Base-by-base conservation (phyloP, 202 grass and related monocot genomes). In the Zoysia matrella region DNA sequence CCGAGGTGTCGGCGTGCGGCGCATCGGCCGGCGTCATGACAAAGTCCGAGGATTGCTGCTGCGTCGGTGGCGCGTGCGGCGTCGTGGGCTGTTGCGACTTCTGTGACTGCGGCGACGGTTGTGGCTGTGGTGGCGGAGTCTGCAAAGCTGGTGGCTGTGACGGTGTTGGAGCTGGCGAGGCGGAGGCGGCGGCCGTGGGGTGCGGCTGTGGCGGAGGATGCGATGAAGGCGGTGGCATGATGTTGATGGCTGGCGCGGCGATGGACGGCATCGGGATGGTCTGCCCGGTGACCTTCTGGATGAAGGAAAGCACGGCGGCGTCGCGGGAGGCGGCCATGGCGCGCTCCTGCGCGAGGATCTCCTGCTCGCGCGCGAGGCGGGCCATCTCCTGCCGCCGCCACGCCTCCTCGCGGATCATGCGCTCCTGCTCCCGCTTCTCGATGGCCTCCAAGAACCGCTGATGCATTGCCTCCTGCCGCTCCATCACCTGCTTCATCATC, bases 391-490 rank as follows among this genome's bases (percentile, higher is more conserved):
- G 92, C 15, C 87, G 66, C 63, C 92, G 82, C 96, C 96, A 98
- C 2, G 96, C 90, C 74, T 98, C 96, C 74, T 95, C 96, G 50
- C 92, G 89, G 53, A 92, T 89, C 89, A 92, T 93, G 66, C 96
- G 80, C 18, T 98, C 96, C 64, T 95, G 92, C 57, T 98, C 96
- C 13, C 96, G 77, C 44, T 87, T 67, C 74, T 98, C 92, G 4
- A 98, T 87, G 36, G 91, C 85, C 74, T 94, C 92, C 0, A 98
- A 74, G 53, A 98, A 92, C 2, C 85, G 79, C 43, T 85, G 85
- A 78, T 98, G 96, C 92, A 93, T 98, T 50, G 84, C 80, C 86
- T 98, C 92, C 89, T 95, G 96, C 80, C 89, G 89, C 83, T 95
- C 91, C 92, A 95, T 95, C 43, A 98, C 92, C 74, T 94, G 92